Evolutionary conservation across 371 early-diverging fungal species (phyloP), one percentile per base, ranked within the genome.

Genomic region (Mortierella sp.): DNA sequence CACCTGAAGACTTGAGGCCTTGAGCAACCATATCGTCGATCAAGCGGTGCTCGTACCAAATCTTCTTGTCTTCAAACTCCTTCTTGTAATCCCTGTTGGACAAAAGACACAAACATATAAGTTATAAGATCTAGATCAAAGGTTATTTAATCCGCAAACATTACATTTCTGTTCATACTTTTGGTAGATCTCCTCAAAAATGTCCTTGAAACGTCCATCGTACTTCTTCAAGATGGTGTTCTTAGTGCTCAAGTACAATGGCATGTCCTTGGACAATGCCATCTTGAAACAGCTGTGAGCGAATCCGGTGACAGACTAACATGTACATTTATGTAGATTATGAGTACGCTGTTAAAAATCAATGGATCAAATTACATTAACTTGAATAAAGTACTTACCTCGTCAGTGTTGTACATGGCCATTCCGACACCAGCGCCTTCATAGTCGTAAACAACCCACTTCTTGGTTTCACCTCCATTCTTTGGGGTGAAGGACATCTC

Each of bases 1-100:
- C 96, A 68, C 99, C 99, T 55, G 90, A 86, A 49, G 96, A 96
- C 88, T 98, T 98, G 83, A 98, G 86, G 49, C 93, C 95, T 84
- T 97, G 97, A 51, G 99, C 99, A 71, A 98, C 98, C 97, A 98
- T 97, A 82, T 98, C 99, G 83, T 98, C 99, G 75, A 98, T 97
- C 64, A 98, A 87, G 63, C 96, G 93, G 86, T 98, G 98, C 85
- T 98, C 98, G 76, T 98, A 98, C 96, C 95, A 97, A 78, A 97
- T 96, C 61, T 90, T 91, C 22, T 82, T 83, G 26, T 83, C 89
- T 63, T 94, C 93, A 61, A 93, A 96, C 66, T 91, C 83, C 54
- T 87, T 61, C 85, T 93, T 90, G 86, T 92, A 93, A 60, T 87
- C 49, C 62, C 86, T 88, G 70, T 83, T 66, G 15, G 9, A 51